Evolutionary conservation across 1,139 yeast genomes (phyloP).

Genomic region (Yamadazyma friedrichii): DNA sequence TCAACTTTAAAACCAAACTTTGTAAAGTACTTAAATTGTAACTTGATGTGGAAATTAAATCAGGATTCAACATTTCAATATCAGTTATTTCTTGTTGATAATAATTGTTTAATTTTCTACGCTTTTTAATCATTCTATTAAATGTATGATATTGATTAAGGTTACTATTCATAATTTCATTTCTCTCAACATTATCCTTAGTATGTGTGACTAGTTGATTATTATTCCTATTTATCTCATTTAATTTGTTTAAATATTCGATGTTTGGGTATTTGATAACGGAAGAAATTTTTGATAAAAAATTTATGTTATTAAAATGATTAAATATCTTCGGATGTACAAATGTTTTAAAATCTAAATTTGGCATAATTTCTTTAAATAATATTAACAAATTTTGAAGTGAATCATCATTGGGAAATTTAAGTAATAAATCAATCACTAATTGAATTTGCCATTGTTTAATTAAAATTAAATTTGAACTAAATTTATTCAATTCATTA

Average conservation of each 20-base stretch:
- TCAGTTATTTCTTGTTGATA: slow-evolving; percentile 9
- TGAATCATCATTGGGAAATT: slow-evolving; percentile 36
- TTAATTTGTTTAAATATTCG: slow-evolving; percentile 13
- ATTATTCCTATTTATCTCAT: slow-evolving; percentile 5
- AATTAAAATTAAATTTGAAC: slow-evolving; percentile 12
- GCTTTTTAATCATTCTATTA: slow-evolving; percentile 12
- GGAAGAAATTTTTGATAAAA: slow-evolving; percentile 3
- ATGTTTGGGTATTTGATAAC: slow-evolving; percentile 17
- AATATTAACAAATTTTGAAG: slow-evolving; percentile 24
- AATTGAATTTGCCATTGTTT: slow-evolving; percentile 37
- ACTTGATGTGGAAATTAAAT: slow-evolving; percentile 14
- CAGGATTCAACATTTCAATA: slow-evolving; percentile 13
- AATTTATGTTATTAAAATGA: slow-evolving; percentile 1
- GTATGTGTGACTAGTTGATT: background rate
- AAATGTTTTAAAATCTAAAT: slow-evolving; percentile 18
- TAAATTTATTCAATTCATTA: slow-evolving; percentile 5
- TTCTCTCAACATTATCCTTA: background rate
- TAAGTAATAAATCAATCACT: slow-evolving; percentile 28
- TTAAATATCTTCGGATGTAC: too few relatives aligned
- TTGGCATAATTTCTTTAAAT: slow-evolving; percentile 25
- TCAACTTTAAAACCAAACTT: slow-evolving; percentile 18
- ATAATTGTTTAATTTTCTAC: slow-evolving; percentile 8
- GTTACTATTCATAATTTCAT: slow-evolving; percentile 5
- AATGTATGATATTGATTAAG: slow-evolving; percentile 17
- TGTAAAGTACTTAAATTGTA: slow-evolving; percentile 19